Evolutionary conservation across 208 protist species (phyloP), one percentile per base, ranked within the genome.

Genomic region (Vickermania spadyakhi): DNA sequence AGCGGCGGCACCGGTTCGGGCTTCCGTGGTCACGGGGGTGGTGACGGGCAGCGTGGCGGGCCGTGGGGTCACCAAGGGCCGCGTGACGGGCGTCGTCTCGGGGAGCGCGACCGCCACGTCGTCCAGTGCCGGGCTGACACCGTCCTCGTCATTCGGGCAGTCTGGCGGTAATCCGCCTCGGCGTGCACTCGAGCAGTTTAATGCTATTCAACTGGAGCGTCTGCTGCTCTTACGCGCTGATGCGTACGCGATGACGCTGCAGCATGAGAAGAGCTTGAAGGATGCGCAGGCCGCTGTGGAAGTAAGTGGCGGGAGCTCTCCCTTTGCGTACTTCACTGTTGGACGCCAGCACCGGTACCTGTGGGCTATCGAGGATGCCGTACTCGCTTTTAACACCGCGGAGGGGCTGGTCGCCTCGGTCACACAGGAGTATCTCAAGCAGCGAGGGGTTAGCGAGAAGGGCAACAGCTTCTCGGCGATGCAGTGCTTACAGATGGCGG

Each of bases 181-280:
- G n/a, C 62, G 55, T 23, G 73, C 62, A 31, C 45, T 26, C 0
- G 36, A 69, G 58, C 3, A 7, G 14, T 71, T 90, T 31, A 93
- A 90, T 66, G 55, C 67, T 3, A 80, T 67, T 3, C 81, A 93
- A 66, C 30, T 76, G 7, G 54, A 84, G 53, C 81, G 77, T 18
- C 63, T 93, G 22, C 65, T 90, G 31, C 73, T 93, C 22, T 68
- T 93, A 14, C 86, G 86, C 26, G 73, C 72, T 22, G 82, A 93
- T 29, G 79, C 77, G 5, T 86, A 79, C 58, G 72, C 72, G 14
- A 57, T 57, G 29, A 70, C 72, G 27, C 75, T 73, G 64, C 73
- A 77, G 56, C 73, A 90, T 70, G 72, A 77, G 42, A 69, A 76
- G 14, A 82, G 79, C 1, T 52, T 89, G 54, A 49, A 84, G 45